Conservation (phyloP, 129 eudicot genomes). For the Tanacetum coccineum region DNA sequence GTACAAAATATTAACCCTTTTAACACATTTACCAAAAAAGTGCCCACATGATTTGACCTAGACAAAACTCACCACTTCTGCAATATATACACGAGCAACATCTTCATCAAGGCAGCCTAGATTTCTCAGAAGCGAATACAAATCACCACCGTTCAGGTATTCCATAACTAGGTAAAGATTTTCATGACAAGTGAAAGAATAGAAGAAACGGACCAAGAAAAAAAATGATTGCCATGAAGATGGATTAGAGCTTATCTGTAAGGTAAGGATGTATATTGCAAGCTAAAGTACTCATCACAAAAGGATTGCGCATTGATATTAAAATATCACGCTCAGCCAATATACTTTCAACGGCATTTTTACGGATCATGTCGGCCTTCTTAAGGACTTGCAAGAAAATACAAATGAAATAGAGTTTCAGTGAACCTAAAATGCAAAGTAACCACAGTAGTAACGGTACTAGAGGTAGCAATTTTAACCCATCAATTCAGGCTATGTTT, state of each 20-base stretch:
- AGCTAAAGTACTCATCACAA: constrained; percentile 72
- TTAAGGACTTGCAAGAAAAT: constrained; percentile 62
- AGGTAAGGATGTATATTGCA: constrained; percentile 19
- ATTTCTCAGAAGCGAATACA: constrained; percentile 84
- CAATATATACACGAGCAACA: constrained; percentile 92
- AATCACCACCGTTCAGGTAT: constrained; percentile 92
- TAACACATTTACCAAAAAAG: not conserved
- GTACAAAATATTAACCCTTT: too few species aligned
- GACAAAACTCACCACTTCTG: constrained; percentile 78
- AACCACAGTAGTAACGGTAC: constrained; percentile 4
- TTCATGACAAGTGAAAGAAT: constrained; percentile 92
- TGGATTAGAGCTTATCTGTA: not conserved
- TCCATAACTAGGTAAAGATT: constrained; percentile 96
- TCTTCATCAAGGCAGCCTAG: constrained; percentile 97
- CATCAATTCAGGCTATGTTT: not conserved
- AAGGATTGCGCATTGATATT: constrained; percentile 94
- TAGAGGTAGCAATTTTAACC: not conserved
- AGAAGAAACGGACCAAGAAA: constrained; percentile 98
- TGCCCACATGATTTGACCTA: too few species aligned
- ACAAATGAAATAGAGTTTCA: constrained; percentile 16
- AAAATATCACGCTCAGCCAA: constrained; percentile 93
- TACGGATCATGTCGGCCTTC: constrained; percentile 97
- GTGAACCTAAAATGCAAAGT: constrained; percentile 15
- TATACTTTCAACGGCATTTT: constrained; percentile 98
- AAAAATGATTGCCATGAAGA: too few species aligned